Evolutionary conservation across 768 basidiomycete species (phyloP).

Genomic region (Serendipita sp.): DNA sequence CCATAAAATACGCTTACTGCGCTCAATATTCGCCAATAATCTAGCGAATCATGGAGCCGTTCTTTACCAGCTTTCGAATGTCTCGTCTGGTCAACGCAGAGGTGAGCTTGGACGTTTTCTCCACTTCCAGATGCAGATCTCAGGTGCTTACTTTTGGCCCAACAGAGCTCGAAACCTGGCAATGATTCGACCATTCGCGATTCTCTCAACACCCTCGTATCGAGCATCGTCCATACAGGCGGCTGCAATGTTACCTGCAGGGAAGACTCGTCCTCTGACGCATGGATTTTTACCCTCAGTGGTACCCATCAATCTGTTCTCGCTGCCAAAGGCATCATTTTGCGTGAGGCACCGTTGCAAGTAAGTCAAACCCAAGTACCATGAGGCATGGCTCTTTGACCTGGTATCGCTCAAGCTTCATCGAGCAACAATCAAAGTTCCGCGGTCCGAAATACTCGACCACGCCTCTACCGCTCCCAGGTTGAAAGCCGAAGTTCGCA

Average conservation of each 20-base stretch:
- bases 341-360: constrained; percentile 80
- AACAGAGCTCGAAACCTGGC: not conserved
- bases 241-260: not conserved
- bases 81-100: not conserved
- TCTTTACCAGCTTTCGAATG: not conserved
- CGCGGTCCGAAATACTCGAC: constrained; percentile 86
- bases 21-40: not conserved
- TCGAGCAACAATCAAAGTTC: constrained; percentile 73
- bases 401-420: constrained; percentile 10
- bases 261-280: not conserved
- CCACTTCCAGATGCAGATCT: not conserved
- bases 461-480: constrained; percentile 59
- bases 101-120: not conserved
- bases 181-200: not conserved
- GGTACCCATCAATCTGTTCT: constrained; percentile 89
- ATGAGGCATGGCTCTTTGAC: constrained; percentile 11
- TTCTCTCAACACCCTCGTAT: not conserved
- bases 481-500: constrained; percentile 67
- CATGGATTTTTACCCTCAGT: constrained; percentile 78
- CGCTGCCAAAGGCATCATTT: constrained; percentile 69
- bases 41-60: not conserved
- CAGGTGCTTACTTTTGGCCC: too few species aligned
- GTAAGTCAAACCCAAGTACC: constrained; percentile 24
- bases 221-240: not conserved
- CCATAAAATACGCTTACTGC: not conserved